Evolutionary conservation across 1,284 basidiomycete species (phyloP).

Genomic region (Pascua sp.): DNA sequence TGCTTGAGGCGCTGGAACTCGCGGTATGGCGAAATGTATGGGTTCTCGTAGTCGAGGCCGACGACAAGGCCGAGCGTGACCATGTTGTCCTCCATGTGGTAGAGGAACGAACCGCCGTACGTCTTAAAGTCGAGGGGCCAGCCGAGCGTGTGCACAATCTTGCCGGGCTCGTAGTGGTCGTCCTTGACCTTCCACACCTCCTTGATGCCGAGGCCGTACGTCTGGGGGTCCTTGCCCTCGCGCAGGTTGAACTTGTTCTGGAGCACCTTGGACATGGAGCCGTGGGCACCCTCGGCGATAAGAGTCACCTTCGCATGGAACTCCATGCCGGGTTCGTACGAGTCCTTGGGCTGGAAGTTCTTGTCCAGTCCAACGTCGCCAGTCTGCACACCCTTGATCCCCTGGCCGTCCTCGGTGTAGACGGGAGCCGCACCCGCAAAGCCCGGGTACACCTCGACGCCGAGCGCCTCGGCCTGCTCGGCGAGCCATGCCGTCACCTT

Average conservation of each 20-base stretch:
- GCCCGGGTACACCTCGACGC: conserved; percentile 95
- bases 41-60: conserved; percentile 92
- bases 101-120: conserved; percentile 92
- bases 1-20: conserved; percentile 98
- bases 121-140: conserved; percentile 84
- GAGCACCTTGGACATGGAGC: conserved; percentile 79
- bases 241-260: conserved; percentile 76
- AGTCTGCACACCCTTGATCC: conserved; percentile 79
- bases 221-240: conserved; percentile 79
- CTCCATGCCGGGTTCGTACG: conserved; percentile 95
- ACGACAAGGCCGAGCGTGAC: conserved; percentile 90
- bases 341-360: conserved; percentile 72
- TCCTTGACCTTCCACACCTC: conserved; percentile 92
- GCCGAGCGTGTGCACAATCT: conserved; percentile 89
- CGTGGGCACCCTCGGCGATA: conserved; percentile 95
- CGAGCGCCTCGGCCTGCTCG: conserved; percentile 74
- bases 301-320: conserved; percentile 91
- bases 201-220: conserved; percentile 94
- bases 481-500: conserved; percentile 87
- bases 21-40: conserved; percentile 85
- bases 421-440: conserved; percentile 86
- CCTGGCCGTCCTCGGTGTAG: conserved; percentile 64
- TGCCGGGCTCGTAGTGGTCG: conserved; percentile 72
- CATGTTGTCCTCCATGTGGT: conserved; percentile 92
- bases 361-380: conserved; percentile 93